Base-by-base conservation (phyloP, 2,329 filamentous ascomycete genomes). In the Colletotrichum chlorophyti region DNA sequence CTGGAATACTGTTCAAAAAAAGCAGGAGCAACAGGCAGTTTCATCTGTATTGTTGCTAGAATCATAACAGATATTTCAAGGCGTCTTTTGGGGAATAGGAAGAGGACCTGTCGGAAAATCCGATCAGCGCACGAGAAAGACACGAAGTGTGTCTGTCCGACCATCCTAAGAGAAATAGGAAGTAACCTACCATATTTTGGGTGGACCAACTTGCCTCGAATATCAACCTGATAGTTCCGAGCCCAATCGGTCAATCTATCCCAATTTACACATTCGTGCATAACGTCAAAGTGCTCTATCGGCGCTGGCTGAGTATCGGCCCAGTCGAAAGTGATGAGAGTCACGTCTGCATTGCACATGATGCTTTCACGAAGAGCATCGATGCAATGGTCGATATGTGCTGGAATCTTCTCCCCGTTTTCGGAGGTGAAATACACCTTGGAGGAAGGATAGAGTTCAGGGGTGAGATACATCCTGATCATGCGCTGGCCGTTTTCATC, bases 201-300 rank as follows among this genome's bases (percentile, higher is more conserved):
- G 19, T 49, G 46, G 29, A 27, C 31, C n/a, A 49, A 38, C 9
- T 49, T 38, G 46, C 46, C 32, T 49, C 29, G n/a, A 6, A 49
- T 49, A 15, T 49, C 23, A 29, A 37, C 37, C 46, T 23, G 38
- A 32, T 49, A 32, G 6, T 49, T 23, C 23, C 38, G 37, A 27
- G 23, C 37, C 46, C 32, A 38, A n/a, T 7, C 32, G 11, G 38
- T 27, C 7, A 49, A 19, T 5, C 14, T 17, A 8, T 49, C 32
- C 32, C 32, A 38, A 23, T 49, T 49, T 7, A 49, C 46, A 29
- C 46, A 38, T 32, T 49, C 46, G 23, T 49, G 46, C 32, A 37
- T 32, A 4, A 49, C 46, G 17, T 49, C 38, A 23, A 38, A 49
- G 19, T 38, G n/a, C 2, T 37, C 32, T 23, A 21, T 37, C 32